Evolutionary conservation across 2,329 filamentous ascomycete species (phyloP).

Genomic region (Nemania serpens): DNA sequence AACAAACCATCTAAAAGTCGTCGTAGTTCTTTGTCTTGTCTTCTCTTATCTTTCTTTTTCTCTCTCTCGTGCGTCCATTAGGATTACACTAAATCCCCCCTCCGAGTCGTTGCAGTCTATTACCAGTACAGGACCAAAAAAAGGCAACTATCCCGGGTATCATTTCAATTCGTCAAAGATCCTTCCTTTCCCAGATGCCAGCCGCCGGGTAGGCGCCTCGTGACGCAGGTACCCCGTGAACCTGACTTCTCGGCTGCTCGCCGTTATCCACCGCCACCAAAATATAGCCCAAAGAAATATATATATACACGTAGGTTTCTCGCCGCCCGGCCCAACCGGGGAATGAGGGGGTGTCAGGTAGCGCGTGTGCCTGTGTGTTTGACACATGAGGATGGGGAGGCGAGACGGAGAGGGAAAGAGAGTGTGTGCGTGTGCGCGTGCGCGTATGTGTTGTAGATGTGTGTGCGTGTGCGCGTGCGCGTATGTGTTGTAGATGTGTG

Average conservation of each 20-base stretch:
- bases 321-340: constrained; percentile 12
- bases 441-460: no score
- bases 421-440: no score
- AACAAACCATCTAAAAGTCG: background rate
- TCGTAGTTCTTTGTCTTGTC: background rate
- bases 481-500: background rate
- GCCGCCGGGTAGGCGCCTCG: constrained; percentile 2
- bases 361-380: no score
- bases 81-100: constrained; percentile 25
- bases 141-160: constrained; percentile 36
- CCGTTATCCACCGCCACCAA: constrained; percentile 26
- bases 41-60: background rate
- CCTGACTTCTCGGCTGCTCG: constrained; percentile 20
- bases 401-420: no score
- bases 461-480: no score
- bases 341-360: background rate
- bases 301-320: constrained; percentile 22
- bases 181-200: constrained; percentile 29
- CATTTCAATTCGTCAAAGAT: constrained; percentile 34
- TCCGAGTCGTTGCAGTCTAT: constrained; percentile 24
- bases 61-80: constrained; percentile 14
- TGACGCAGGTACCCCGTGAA: constrained; percentile 10
- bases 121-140: constrained; percentile 36
- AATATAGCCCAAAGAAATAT: constrained; percentile 18
- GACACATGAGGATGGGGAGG: no score